phyloP scores from a whole-genome alignment of 257 asterid genomes.

The Nicotiana otophora region DNA sequence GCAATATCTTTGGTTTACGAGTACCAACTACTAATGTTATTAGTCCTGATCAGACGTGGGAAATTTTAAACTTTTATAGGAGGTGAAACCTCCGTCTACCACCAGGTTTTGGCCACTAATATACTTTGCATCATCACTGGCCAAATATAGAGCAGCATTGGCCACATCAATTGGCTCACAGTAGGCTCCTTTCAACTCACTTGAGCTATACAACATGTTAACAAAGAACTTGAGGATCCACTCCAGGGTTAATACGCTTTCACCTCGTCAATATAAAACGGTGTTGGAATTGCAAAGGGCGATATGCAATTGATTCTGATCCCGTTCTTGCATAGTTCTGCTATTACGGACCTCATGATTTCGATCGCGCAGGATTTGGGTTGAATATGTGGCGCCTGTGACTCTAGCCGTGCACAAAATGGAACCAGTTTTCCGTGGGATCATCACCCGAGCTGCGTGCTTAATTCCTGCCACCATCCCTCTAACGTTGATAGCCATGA shows the following conservation, averaged over 20 bases:
- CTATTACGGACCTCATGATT: constrained; percentile 43
- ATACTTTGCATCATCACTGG: constrained; percentile 73
- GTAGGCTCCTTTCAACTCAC: constrained; percentile 47
- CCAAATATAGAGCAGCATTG: constrained; percentile 67
- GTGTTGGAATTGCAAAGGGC: constrained; percentile 72
- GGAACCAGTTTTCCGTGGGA: constrained; percentile 53
- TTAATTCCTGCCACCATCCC: constrained; percentile 70
- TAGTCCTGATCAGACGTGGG: constrained; percentile 1
- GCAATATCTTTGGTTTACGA: background rate
- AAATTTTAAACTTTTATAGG: constrained; percentile 27
- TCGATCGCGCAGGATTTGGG: constrained; percentile 69
- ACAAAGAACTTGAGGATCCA: constrained; percentile 28
- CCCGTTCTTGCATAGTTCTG: constrained; percentile 61
- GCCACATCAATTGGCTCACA: constrained; percentile 69
- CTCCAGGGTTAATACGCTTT: constrained; percentile 34
- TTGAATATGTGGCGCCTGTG: constrained; percentile 61
- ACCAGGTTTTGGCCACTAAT: constrained; percentile 80
- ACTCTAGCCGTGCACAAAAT: constrained; percentile 83
- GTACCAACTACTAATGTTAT: background rate
- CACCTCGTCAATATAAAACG: constrained; percentile 42
- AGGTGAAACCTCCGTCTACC: constrained; percentile 60
- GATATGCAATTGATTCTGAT: constrained; percentile 71
- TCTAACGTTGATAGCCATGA: constrained; percentile 71
- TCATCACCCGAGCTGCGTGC: constrained; percentile 90
- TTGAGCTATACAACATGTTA: constrained; percentile 38